phyloP scores from a whole-genome alignment of 2,329 filamentous ascomycete genomes.

The Lachnellula subtilissima region DNA sequence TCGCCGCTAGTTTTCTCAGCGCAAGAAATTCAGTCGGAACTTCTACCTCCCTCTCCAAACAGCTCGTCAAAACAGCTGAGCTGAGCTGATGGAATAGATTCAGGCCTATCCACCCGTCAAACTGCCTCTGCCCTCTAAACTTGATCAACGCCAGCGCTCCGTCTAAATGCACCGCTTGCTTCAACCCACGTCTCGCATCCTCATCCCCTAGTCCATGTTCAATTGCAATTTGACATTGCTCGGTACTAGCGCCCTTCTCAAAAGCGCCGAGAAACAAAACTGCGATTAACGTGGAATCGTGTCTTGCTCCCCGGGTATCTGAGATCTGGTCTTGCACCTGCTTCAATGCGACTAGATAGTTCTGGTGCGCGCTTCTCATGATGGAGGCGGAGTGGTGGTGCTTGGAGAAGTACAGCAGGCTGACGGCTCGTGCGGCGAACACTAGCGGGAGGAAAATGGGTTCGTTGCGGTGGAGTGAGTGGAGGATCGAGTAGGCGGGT shows the following conservation, averaged over 20 bases:
- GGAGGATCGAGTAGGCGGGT: neutral
- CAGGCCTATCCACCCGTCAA: neutral
- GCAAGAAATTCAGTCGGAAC: neutral
- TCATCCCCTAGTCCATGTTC: no score
- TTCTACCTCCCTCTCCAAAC: neutral
- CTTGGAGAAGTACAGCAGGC: neutral
- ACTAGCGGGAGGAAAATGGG: neutral
- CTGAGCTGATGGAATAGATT: neutral
- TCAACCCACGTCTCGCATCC: neutral
- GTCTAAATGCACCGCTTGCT: neutral
- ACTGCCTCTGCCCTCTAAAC: neutral
- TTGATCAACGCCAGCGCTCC: neutral
- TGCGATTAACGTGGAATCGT: neutral
- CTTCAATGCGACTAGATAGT: neutral
- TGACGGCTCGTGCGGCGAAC: neutral
- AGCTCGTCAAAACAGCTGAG: neutral
- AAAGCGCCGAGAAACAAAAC: neutral
- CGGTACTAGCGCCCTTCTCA: neutral
- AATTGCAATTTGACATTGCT: neutral
- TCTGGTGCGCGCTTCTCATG: neutral
- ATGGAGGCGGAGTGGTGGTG: neutral
- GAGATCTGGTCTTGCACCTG: neutral
- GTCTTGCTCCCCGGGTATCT: neutral
- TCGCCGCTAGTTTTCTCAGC: neutral
- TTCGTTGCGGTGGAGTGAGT: neutral